Base-by-base conservation (phyloP, 352 stramenopile genomes). In the Phytophthora vignae region DNA sequence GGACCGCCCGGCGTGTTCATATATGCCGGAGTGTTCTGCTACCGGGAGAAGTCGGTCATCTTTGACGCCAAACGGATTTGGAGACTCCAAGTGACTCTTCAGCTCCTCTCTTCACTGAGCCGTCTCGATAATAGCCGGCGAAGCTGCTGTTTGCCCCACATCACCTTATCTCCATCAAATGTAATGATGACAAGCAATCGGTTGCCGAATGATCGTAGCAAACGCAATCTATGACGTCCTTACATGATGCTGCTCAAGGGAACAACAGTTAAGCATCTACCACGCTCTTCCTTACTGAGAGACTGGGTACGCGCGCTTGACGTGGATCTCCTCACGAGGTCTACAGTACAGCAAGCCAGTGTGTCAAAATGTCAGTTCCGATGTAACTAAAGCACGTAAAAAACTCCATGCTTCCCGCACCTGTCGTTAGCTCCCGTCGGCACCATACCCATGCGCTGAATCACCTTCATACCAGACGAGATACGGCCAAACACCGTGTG, bases 401-500 rank as follows among this genome's bases (percentile, higher is more conserved):
- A 22, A 36, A 8, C 4, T 49, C 8, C 21, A 40, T 5, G 40
- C 4, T 31, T 33, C 31, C 49, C 21, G 22, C 22, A 27, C 22
- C 88, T 84, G 81, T 98, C 93, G 63, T 97, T 93, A 25, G 85
- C 78, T 5, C 92, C 90, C 0, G 91, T 98, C 9, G 90, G 93
- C 4, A 98, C 91, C 56, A 93, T 82, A 0, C 93, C 93, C 81
- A 98, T 95, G 62, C 91, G 89, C 74, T 98, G 88, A 59, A 98
- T 91, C 40, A 97, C 91, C 48, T 92, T 86, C 94, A 98, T 98
- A n/a, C 96, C 96, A 9, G 90, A 69, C 33, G 85, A 96, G 42
- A 98, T 95, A 29, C 93, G 88, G 12, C 96, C 96, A 76, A 98
- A 97, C 4, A 98, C 87, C 6, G 94, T 98, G 82, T 98, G 95